Base-by-base conservation (phyloP, 2,329 filamentous ascomycete genomes). In the Cytospora mali region DNA sequence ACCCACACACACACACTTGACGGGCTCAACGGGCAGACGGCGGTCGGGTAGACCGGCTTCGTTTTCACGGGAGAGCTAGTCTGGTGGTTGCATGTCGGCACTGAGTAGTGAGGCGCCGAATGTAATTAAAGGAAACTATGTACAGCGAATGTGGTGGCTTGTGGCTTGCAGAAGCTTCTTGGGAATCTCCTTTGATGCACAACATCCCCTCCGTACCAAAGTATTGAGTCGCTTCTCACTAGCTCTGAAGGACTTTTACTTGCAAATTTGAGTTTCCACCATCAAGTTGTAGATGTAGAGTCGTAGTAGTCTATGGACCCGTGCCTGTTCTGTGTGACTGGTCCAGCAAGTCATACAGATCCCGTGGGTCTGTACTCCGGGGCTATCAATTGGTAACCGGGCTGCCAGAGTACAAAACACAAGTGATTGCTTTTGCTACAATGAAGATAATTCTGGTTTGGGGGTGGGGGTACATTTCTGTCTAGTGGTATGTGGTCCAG, bases 1-100 rank as follows among this genome's bases (percentile, higher is more conserved):
- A 18, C 4, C 35, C 16, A 14, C 35, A 39, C 35, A n/a, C 35
- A 39, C 33, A 39, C 5, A 16, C n/a, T n/a, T n/a, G 4, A 10
- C 2, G 2, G 3, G 72, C 39, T 68, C 71, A 21, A 21, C 39
- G 39, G 39, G 39, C 16, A 18, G 39, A 10, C 18, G 39, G 2
- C 18, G 39, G 2, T n/a, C 39, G 42, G 42, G 42, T 11, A n/a
- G 7, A 23, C 42, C n/a, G 42, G n/a, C 42, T 1, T 46, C 42
- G 42, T 21, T 46, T 33, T 46, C 42, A 46, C 42, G 42, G 42
- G 42, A 46, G 42, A 46, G 42, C 42, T 46, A 46, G 42, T 46
- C 42, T 46, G 42, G 23, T 46, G 42, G 42, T n/a, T 46, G 42
- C 42, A 46, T 46, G 42, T 46, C n/a, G 42, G 42, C 42, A 46